Evolutionary conservation across 1,284 basidiomycete genomes (phyloP), one percentile per base, ranked within the genome.

Genomic region (Ustilago sp.): DNA sequence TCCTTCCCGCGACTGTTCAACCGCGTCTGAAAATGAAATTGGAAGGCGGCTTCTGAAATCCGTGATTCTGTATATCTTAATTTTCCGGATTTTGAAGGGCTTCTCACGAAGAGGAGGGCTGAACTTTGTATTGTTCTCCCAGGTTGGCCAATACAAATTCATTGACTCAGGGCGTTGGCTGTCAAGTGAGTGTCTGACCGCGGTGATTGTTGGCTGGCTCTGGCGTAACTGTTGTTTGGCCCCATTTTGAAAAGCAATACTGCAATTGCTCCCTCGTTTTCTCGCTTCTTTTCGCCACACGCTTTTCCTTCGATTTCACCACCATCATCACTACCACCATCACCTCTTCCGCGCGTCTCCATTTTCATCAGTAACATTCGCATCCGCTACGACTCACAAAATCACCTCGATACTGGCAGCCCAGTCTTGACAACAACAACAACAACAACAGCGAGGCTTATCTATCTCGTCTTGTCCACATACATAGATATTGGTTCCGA

Each of bases 201-300:
- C 52, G 36, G 53, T 56, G 52, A 58, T 58, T 60, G 32, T 39
- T 59, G 57, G 45, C 51, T 60, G 59, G 12, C 34, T 61, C 23
- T 23, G 23, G 52, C 32, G 34, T 51, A 45, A 55, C 7, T 34
- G 55, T 36, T n/a, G 15, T 34, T 36, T 53, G 51, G 9, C 15
- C 4, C 4, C 38, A 47, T 15, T 36, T 53, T 36, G 8, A 4
- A 19, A 45, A 34, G 35, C n/a, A 8, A 35, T 53, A 36, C 51
- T 53, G 34, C 36, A 12, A 34, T 53, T 43, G 61, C 47, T 52
- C 34, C 59, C 50, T 39, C 39, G 31, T 11, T 45, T 45, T 45
- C 11, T 13, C 23, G 13, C 15, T 41, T 41, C 6, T 12, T 17
- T 15, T 17, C 17, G 31, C 15, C 12, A 31, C 32, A 58, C 43